These are phyloP conservation scores for Ophiocordyceps camponoti-leonardi DNA, from an alignment of 2,329 filamentous ascomycete species.

Conservation along the genomic window DNA sequence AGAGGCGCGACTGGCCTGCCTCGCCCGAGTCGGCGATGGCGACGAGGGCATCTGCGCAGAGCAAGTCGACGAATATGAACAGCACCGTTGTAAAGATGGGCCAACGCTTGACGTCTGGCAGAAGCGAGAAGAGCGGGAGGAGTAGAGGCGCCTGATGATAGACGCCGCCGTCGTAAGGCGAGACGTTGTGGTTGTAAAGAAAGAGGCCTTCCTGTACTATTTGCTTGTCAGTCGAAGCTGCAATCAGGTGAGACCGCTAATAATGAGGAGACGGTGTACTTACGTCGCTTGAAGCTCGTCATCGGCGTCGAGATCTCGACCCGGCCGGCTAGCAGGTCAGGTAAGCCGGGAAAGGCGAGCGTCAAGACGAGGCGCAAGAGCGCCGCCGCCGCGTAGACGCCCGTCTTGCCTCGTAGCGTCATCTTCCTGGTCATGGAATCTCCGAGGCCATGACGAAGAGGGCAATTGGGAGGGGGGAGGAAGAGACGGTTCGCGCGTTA, in stretches of 20 bases:
- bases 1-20: slow-evolving; percentile 54
- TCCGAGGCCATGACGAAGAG: slow-evolving; percentile 1
- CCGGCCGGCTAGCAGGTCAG: slow-evolving; percentile 70
- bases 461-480: too few relatives aligned
- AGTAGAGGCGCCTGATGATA: slow-evolving; percentile 72
- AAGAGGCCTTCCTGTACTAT: slow-evolving; percentile 91
- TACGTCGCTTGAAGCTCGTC: slow-evolving; percentile 94
- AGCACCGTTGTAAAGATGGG: slow-evolving; percentile 64
- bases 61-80: slow-evolving; percentile 64
- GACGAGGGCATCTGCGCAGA: slow-evolving; percentile 65
- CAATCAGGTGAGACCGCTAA: background rate
- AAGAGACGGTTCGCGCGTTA: too few relatives aligned
- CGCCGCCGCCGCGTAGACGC: slow-evolving; percentile 59
- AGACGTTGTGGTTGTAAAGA: slow-evolving; percentile 89
- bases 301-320: slow-evolving; percentile 96
- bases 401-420: slow-evolving; percentile 23
- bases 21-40: slow-evolving; percentile 70
- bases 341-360: slow-evolving; percentile 63
- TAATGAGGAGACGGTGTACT: slow-evolving; percentile 18
- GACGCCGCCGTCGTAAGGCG: slow-evolving; percentile 88
- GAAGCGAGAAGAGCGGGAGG: slow-evolving; percentile 75
- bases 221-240: background rate
- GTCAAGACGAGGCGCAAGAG: slow-evolving; percentile 67
- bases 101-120: slow-evolving; percentile 51
- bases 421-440: slow-evolving; percentile 20